Base-by-base conservation (phyloP, 2,329 filamentous ascomycete species). In the Penicillium paneum region DNA sequence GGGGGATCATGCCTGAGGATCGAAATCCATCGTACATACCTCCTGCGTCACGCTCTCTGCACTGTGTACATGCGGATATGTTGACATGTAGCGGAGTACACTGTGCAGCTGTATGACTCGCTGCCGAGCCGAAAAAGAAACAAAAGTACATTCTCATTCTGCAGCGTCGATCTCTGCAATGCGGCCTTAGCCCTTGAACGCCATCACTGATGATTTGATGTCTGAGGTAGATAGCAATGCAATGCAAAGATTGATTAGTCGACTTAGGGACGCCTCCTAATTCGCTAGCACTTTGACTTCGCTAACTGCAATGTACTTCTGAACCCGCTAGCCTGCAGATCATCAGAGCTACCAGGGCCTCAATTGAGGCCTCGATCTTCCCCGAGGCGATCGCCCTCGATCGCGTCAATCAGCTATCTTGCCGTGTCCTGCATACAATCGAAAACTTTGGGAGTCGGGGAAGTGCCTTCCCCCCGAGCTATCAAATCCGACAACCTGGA, bases 391-490 rank as follows among this genome's bases (percentile, higher is more conserved):
- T 53, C 42, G 19, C 4, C 36, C 29, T 32, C 55, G 58, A 60
- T 62, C 55, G 50, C 21, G 34, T 56, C 48, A 34, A 55, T 51
- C 36, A 19, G 31, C 31, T 48, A 46, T 50, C 49, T 54, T 51
- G 43, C 52, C 38, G 40, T 50, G 52, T 56, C 55, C 36, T 62
- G 59, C 58, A 58, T 60, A 56, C 48, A 53, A 36, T 39, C 55
- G 26, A 56, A 53, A 54, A 53, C 15, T 15, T 17, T 49, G 46
- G 32, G 56, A 53, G 43, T 48, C 60, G 56, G 54, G 60, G 58
- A 58, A 61, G 29, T 42, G 53, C 32, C 49, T 56, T 60, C 51
- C 57, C 44, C 55, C 56, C 55, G 58, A 63, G 56, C 59, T 63
- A 55, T 59, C 61, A 47, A 52, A 53, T 58, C 59, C 54, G 49